Conservation (phyloP, 108 stramenopile species). For the Parmales sp. region DNA sequence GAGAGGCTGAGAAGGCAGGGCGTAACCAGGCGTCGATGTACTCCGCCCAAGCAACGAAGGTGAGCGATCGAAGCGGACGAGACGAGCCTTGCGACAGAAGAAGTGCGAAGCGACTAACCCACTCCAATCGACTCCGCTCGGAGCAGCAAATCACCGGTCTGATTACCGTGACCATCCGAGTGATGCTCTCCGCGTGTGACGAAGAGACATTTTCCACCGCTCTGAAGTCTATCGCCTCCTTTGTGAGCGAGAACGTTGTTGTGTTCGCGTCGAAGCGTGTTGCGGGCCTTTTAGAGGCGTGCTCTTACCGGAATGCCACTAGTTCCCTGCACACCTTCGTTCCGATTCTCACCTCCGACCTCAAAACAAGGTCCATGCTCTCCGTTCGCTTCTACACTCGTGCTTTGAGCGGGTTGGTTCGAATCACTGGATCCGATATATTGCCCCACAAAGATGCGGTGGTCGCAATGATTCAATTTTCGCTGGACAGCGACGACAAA, state of each 20-base stretch:
- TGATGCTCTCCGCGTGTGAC: background rate
- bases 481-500: slow-evolving; percentile 54
- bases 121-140: too few relatives aligned
- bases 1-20: slow-evolving; percentile 64
- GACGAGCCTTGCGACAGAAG: too few relatives aligned
- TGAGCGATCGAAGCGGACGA: too few relatives aligned
- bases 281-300: background rate
- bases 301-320: background rate
- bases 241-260: background rate
- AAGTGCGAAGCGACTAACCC: too few relatives aligned
- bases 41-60: too few relatives aligned
- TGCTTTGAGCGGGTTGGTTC: slow-evolving; percentile 65
- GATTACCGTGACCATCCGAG: background rate
- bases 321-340: slow-evolving; percentile 53
- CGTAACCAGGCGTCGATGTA: too few relatives aligned
- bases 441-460: slow-evolving; percentile 44
- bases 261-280: background rate
- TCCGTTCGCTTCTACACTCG: slow-evolving; percentile 62
- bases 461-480: slow-evolving; percentile 41
- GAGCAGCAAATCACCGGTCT: too few relatives aligned
- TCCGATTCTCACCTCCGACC: slow-evolving; percentile 49
- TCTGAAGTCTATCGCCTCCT: background rate
- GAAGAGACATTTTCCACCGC: background rate
- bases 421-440: slow-evolving; percentile 47
- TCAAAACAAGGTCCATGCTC: slow-evolving; percentile 54